phyloP scores from a whole-genome alignment of 2,329 filamentous ascomycete genomes.

The Ustulina deusta region DNA sequence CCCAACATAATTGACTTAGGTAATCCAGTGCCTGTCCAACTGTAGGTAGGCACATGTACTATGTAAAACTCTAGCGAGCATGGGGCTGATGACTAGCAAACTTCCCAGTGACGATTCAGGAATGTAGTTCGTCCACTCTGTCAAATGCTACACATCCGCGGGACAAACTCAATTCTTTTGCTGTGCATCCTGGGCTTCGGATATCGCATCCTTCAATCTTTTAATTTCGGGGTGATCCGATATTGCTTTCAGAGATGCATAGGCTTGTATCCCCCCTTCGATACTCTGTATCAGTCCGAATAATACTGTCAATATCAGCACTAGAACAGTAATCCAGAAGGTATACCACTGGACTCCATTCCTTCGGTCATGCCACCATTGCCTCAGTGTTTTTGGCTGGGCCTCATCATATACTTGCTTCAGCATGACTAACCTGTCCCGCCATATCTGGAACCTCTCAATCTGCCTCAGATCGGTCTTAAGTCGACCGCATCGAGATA shows the following conservation, averaged over 20 bases:
- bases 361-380: slow-evolving; percentile 59
- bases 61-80: no score
- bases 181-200: not conserved
- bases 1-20: no score
- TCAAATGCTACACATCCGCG: not conserved
- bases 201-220: not conserved
- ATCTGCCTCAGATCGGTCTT: slow-evolving; percentile 51
- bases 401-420: slow-evolving; percentile 58
- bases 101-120: no score
- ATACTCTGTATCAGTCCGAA: slow-evolving; percentile 59
- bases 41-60: no score
- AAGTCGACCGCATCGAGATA: slow-evolving; percentile 49
- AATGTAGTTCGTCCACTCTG: no score
- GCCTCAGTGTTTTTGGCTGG: slow-evolving; percentile 50
- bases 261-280: slow-evolving; percentile 57
- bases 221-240: not conserved
- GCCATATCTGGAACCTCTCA: slow-evolving; percentile 55
- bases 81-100: no score
- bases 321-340: slow-evolving; percentile 58
- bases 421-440: slow-evolving; percentile 56
- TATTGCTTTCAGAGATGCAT: slow-evolving; percentile 34
- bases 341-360: slow-evolving; percentile 59
- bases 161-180: not conserved
- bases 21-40: no score
- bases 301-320: slow-evolving; percentile 53